Conservation (phyloP, 1,284 basidiomycete species). For the Ganoderma sp. region DNA sequence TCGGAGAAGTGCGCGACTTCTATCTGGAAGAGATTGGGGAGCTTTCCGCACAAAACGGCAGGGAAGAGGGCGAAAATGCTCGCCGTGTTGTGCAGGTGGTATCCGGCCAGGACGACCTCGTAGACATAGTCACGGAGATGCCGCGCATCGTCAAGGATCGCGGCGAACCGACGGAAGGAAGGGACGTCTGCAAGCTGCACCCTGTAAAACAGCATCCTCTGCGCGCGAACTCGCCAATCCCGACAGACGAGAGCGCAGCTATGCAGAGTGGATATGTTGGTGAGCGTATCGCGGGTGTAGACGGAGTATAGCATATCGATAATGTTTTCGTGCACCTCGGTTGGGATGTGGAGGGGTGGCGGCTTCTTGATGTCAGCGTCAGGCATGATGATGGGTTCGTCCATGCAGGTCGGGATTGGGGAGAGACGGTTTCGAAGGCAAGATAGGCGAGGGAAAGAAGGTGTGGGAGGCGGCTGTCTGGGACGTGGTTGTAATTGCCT, state of each 20-base stretch:
- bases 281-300: background rate
- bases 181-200: background rate
- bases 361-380: too few relatives aligned
- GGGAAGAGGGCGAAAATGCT: background rate
- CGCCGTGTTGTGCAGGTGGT: background rate
- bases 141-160: background rate
- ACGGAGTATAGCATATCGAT: background rate
- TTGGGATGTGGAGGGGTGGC: background rate
- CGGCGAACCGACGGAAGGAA: background rate
- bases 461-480: too few relatives aligned
- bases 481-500: too few relatives aligned
- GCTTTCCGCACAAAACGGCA: too few relatives aligned
- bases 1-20: too few relatives aligned
- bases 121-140: background rate
- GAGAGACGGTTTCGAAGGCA: too few relatives aligned
- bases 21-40: too few relatives aligned
- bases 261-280: background rate
- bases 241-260: background rate
- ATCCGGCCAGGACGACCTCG: background rate
- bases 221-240: background rate
- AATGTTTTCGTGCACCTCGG: background rate
- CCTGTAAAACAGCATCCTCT: background rate
- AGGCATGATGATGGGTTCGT: too few relatives aligned
- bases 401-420: too few relatives aligned
- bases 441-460: too few relatives aligned